phyloP scores from a whole-genome alignment of 2,329 filamentous ascomycete genomes.

The Beauveria rudraprayagi region DNA sequence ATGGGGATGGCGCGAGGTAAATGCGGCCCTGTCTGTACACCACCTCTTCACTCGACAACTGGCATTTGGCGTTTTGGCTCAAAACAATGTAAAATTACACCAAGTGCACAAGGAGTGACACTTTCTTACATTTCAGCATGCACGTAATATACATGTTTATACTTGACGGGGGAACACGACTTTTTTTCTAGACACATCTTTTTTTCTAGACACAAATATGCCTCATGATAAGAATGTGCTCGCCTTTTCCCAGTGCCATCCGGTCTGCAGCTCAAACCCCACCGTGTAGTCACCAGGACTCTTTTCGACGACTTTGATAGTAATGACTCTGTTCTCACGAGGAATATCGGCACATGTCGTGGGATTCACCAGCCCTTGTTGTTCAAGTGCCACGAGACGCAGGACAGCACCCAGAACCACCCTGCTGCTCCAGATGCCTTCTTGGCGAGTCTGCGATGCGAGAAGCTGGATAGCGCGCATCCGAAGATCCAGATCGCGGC shows the following conservation, averaged over 20 bases:
- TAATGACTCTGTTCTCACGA: conserved; percentile 1
- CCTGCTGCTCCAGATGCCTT: conserved; percentile 10
- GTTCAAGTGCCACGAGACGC: conserved; percentile 4
- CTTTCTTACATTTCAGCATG: not conserved
- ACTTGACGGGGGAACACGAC: not conserved
- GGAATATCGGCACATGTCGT: conserved; percentile 8
- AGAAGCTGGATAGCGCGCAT: conserved; percentile 2
- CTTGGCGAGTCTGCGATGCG: not conserved
- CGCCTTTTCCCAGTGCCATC: conserved; percentile 8
- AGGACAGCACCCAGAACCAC: not conserved
- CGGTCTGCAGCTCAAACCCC: not conserved
- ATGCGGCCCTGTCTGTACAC: too few species aligned
- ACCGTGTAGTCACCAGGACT: conserved; percentile 3
- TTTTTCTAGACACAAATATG: not conserved
- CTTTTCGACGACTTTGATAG: not conserved
- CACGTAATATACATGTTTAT: not conserved
- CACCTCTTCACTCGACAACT: not conserved
- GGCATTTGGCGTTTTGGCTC: not conserved
- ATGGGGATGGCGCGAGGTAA: not conserved
- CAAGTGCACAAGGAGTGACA: not conserved
- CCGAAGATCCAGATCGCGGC: conserved; percentile 2
- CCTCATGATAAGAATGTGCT: not conserved
- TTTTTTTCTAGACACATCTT: not conserved
- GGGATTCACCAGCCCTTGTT: not conserved
- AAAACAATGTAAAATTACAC: not conserved